Evolutionary conservation across 768 basidiomycete species (phyloP).

Genomic region (Kwoniella dejecticola): DNA sequence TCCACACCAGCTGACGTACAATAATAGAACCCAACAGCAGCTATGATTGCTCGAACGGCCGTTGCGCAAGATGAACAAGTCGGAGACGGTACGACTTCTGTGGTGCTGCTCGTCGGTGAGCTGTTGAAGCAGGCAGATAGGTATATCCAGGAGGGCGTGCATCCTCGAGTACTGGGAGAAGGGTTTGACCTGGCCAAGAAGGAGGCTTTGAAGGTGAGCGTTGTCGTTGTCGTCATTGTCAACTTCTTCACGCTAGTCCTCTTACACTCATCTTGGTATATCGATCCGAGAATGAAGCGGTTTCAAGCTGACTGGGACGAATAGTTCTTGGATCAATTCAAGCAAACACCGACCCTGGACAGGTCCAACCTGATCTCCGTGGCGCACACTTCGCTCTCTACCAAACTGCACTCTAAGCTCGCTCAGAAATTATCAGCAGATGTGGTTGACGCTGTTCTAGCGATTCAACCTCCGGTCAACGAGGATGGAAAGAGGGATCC

Average conservation of each 20-base stretch:
- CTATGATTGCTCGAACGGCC: slow-evolving; percentile 97
- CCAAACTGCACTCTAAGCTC: slow-evolving; percentile 79
- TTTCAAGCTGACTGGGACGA: neutral
- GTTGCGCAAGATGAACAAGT: slow-evolving; percentile 99
- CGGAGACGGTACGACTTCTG: slow-evolving; percentile 96
- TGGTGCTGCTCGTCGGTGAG: slow-evolving; percentile 92
- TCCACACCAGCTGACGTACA: neutral
- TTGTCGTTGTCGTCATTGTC: neutral
- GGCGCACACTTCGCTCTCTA: slow-evolving; percentile 91
- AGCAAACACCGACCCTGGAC: slow-evolving; percentile 68
- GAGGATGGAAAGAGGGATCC: slow-evolving; percentile 68
- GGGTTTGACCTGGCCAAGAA: slow-evolving; percentile 98
- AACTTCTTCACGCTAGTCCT: no score
- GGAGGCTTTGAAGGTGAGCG: slow-evolving; percentile 77
- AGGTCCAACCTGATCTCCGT: slow-evolving; percentile 89
- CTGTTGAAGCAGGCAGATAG: slow-evolving; percentile 96
- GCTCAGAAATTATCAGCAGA: slow-evolving; percentile 86
- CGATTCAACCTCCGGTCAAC: slow-evolving; percentile 68
- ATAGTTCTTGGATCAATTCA: slow-evolving; percentile 92
- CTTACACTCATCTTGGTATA: neutral
- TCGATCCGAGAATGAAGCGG: neutral
- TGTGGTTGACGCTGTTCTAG: slow-evolving; percentile 90
- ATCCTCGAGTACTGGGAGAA: slow-evolving; percentile 91
- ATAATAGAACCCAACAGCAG: slow-evolving; percentile 83
- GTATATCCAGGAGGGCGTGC: slow-evolving; percentile 96